Conservation (phyloP, 1,284 basidiomycete species). For the Leccinum subspadiceum region DNA sequence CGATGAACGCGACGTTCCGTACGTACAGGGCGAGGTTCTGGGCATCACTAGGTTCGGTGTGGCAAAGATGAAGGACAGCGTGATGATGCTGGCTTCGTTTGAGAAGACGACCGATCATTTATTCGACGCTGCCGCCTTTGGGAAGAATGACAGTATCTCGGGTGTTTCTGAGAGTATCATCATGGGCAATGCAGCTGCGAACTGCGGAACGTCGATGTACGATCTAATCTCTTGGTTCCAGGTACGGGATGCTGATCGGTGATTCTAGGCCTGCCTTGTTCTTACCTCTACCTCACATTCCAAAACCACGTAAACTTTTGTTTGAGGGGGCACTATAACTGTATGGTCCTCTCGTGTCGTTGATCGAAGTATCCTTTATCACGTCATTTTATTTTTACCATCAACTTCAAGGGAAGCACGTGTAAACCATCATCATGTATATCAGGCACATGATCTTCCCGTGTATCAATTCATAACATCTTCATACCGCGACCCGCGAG, state of each 20-base stretch:
- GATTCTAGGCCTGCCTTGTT: conserved; percentile 53
- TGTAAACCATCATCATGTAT: background rate
- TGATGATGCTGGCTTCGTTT: conserved; percentile 98
- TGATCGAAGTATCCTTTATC: background rate
- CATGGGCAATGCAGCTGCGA: conserved; percentile 97
- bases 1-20: background rate
- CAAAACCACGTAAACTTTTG: conserved; percentile 51
- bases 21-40: conserved; percentile 84
- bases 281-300: conserved; percentile 50
- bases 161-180: conserved; percentile 99
- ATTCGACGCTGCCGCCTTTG: conserved; percentile 96
- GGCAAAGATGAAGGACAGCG: conserved; percentile 99
- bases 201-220: conserved; percentile 93
- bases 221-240: conserved; percentile 27
- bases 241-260: conserved; percentile 6
- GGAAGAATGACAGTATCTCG: conserved; percentile 92
- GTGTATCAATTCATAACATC: background rate
- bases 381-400: background rate
- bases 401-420: background rate
- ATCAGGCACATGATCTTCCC: background rate
- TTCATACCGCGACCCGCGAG: background rate
- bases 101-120: conserved; percentile 99
- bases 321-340: conserved; percentile 53
- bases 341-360: background rate
- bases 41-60: conserved; percentile 99